Evolutionary conservation across 805 yeast species (phyloP), one percentile per base, ranked within the genome.

Genomic region (Pichia membranifaciens): DNA sequence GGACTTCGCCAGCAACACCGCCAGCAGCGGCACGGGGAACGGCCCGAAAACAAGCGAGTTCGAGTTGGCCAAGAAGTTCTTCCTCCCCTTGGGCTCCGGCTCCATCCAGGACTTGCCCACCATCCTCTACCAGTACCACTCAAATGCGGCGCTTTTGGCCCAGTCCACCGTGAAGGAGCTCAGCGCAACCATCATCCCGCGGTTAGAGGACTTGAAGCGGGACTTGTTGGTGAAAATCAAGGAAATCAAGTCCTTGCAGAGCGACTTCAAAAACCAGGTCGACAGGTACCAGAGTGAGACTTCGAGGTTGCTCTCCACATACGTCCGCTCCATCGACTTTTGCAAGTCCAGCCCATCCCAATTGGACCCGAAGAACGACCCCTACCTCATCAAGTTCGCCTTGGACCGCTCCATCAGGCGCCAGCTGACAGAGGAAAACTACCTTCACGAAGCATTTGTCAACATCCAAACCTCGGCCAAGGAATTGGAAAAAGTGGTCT

Each of bases 401-500:
- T 70, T 91, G 54, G 96, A 91, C 56, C 74, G 79, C 60, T 91
- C 84, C 64, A 78, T 93, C 58, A 82, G 76, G 57, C 77, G 75
- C 54, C 96, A 88, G 62, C 65, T 91, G 39, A 74, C 75, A 17
- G 96, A 88, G 65, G 97, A 91, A 64, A 84, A 84, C 65, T 84
- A 82, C 58, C 71, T 91, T 41, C 87, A 88, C 60, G 96, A 90
- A 62, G 96, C 97, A 0, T 91, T 78, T 62, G 73, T 81, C 55
- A 90, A 91, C 65, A 74, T 90, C 55, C 96, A 91, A 69, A 78
- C 79, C 33, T 84, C 96, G 1, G 96, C 96, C 43, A 81, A 82
- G 48, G 93, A 89, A 61, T 74, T 93, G 52, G 99, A 85, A 62
- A 81, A 85, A 57, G 91, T 88, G 51, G 93, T 93, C 20, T 87